Evolutionary conservation across 2,329 filamentous ascomycete genomes (phyloP), one percentile per base, ranked within the genome.

Genomic region (Colletotrichum chlorophyti): DNA sequence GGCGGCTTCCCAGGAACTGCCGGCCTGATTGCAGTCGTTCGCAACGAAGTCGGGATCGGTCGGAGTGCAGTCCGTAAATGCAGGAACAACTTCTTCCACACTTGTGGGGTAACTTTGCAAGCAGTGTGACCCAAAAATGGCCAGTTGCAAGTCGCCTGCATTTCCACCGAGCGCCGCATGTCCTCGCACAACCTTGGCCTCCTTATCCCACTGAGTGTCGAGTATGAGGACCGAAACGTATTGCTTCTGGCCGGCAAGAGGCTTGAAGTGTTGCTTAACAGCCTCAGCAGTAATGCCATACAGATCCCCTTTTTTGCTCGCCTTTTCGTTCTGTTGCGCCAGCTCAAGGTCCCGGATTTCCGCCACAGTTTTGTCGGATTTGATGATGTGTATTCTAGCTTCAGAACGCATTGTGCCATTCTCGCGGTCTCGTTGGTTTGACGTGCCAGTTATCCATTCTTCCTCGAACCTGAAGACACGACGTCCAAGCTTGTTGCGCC

Each of bases 1-100:
- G 23, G 91, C 93, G n/a, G 93, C 88, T 72, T 98, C 94, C 94
- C 94, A 98, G 42, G 88, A 95, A 69, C 91, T 96, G 21, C 93
- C 93, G 6, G 88, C 89, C 64, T 97, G 91, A 65, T 90, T 90
- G 71, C 87, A 91, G 70, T 96, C 91, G 67, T 97, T 97, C 14
- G 90, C 90, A 32, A 97, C 87, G 65, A 84, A 84, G 34, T 86
- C 83, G 9, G 88, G 91, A 69, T 98, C 91, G 0, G 93, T 97
- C 27, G 89, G 86, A 3, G 93, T 97, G 72, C 93, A 97, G 73
- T 98, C 93, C 14, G 86, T 89, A 67, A 98, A 96, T 6, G 93
- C 90, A 17, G 92, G 87, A 5, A 92, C 90, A 1, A 98, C 89
- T 68, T 98, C 94, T 71, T 98, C 94, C 37, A 99, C 84, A 67